phyloP scores from a whole-genome alignment of 805 yeast genomes.

The Lipomyces orientalis region DNA sequence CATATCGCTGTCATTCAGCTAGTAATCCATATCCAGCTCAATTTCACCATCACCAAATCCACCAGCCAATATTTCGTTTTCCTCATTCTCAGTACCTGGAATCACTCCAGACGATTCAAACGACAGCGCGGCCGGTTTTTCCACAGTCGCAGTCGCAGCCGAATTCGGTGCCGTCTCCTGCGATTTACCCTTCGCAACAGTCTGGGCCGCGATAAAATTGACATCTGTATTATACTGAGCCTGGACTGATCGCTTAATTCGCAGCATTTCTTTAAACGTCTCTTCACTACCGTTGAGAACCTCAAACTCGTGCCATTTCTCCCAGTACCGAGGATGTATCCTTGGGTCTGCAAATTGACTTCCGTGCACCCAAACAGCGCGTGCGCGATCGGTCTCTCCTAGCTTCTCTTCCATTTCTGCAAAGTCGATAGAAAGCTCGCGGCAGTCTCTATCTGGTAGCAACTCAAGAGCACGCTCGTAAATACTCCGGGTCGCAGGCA shows the following conservation, averaged over 20 bases:
- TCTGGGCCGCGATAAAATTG: slow-evolving; percentile 39
- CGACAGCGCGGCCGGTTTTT: neutral
- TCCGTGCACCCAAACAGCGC: slow-evolving; percentile 66
- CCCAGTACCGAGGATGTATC: slow-evolving; percentile 56
- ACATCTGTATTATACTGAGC: slow-evolving; percentile 42
- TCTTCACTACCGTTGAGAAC: slow-evolving; percentile 70
- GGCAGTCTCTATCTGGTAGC: slow-evolving; percentile 52
- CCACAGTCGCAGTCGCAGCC: slow-evolving; percentile 8
- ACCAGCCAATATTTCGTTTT: neutral
- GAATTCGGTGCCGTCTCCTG: neutral
- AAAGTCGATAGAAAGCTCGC: slow-evolving; percentile 58
- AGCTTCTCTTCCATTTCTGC: slow-evolving; percentile 60
- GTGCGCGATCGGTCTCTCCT: slow-evolving; percentile 63
- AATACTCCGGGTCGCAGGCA: slow-evolving; percentile 53
- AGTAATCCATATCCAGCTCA: neutral
- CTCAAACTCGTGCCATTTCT: slow-evolving; percentile 76
- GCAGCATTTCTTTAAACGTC: slow-evolving; percentile 74
- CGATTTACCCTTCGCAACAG: slow-evolving; percentile 24
- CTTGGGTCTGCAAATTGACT: slow-evolving; percentile 51
- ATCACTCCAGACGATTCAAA: neutral
- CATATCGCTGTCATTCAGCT: neutral
- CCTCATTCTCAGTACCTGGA: neutral
- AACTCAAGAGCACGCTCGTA: slow-evolving; percentile 59
- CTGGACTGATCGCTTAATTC: slow-evolving; percentile 57
- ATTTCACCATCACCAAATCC: neutral